phyloP scores from a whole-genome alignment of 192 early-diverging fungal species.

The Gamsiella multidivaricata region DNA sequence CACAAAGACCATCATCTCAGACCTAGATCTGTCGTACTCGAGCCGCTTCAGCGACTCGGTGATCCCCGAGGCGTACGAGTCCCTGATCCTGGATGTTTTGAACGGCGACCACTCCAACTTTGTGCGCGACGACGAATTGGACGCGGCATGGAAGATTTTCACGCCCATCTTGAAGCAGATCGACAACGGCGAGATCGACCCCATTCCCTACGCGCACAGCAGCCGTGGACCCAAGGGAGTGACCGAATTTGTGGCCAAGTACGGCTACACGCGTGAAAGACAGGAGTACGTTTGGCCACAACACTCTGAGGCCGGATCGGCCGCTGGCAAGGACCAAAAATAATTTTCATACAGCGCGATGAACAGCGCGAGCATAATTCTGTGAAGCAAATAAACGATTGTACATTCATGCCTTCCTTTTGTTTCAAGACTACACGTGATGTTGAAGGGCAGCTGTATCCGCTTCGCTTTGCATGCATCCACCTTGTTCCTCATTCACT shows the following conservation, averaged over 20 bases:
- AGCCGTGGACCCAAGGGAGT: slow-evolving; percentile 83
- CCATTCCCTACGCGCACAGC: slow-evolving; percentile 84
- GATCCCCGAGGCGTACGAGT: slow-evolving; percentile 98
- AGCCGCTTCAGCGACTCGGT: slow-evolving; percentile 86
- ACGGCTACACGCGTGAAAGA: slow-evolving; percentile 55
- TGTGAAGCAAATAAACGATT: too few species aligned
- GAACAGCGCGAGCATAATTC: too few species aligned
- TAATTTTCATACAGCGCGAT: too few species aligned
- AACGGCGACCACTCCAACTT: slow-evolving; percentile 96
- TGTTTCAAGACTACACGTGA: too few species aligned
- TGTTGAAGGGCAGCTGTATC: too few species aligned
- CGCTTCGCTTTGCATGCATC: slow-evolving; percentile 1
- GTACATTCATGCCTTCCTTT: too few species aligned
- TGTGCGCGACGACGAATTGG: slow-evolving; percentile 92
- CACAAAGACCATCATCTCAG: slow-evolving; percentile 84
- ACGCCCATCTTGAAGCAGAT: slow-evolving; percentile 95
- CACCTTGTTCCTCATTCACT: background rate
- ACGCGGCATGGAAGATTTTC: slow-evolving; percentile 98
- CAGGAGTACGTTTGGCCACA: slow-evolving; percentile 64
- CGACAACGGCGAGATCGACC: slow-evolving; percentile 50
- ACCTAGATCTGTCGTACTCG: slow-evolving; percentile 94
- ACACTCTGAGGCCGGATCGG: slow-evolving; percentile 28
- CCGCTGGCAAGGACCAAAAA: slow-evolving; percentile 39
- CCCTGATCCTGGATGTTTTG: slow-evolving; percentile 92
- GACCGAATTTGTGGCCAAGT: slow-evolving; percentile 78